Base-by-base conservation (phyloP, 2,329 filamentous ascomycete genomes). In the Knufia petricola region DNA sequence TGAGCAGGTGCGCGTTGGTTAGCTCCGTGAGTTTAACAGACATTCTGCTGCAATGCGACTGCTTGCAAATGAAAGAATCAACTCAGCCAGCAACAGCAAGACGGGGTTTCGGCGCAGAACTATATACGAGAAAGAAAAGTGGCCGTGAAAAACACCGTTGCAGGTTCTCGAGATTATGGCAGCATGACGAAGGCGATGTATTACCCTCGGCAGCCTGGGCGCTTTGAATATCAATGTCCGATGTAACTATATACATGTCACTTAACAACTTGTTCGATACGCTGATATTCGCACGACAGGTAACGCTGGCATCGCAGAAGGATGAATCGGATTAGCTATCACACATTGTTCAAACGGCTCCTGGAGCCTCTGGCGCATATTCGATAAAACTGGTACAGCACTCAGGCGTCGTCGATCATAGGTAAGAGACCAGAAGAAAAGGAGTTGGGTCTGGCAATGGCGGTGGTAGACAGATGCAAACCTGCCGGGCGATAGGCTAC, bases 1-100 rank as follows among this genome's bases (percentile, higher is more conserved):
- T 81, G 51, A 90, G 73, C 21, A 94, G 71, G 44, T 84, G 81
- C 63, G 88, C 94, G 69, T 94, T 94, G 61, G 86, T 92, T 64
- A 94, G 85, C 64, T 90, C 92, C 62, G 85, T 88, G 62, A 95
- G 82, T 26, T 26, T 20, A 17, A 21, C 19, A 46, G 43, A 3
- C 43, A 46, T 46, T 47, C 9, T 57, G 45, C n/a, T 58, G 59
- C 55, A 44, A 20, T 48, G 51, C 46, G 61, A 66, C 36, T 49
- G 63, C n/a, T 55, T 60, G 43, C 17, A 32, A 20, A 67, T 60
- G 56, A 66, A 58, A 55, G 66, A 61, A 58, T 58, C 51, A 40
- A 41, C 51, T 17, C 54, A 43, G 12, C 21, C 13, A 23, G 30
- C 17, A 49, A 3, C 42, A 51, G 45, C 42, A 47, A 52, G 48